These are phyloP conservation scores for Penicillium psychrosexuale DNA, from an alignment of 2,329 filamentous ascomycete species.

Conservation along the genomic window DNA sequence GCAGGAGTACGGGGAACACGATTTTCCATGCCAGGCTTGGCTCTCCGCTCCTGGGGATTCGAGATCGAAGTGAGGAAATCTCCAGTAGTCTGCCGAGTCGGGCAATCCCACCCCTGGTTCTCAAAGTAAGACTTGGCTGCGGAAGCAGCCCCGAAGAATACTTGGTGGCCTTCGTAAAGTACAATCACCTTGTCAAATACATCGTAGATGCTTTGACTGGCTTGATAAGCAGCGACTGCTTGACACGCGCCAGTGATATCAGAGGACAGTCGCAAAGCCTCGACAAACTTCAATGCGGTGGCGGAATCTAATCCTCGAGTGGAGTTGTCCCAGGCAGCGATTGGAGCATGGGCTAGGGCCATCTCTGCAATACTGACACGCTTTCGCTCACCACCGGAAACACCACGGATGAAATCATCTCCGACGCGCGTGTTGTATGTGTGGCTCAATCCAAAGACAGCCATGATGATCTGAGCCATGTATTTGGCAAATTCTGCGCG, in stretches of 20 bases:
- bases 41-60: conserved; percentile 56
- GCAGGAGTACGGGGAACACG: conserved; percentile 63
- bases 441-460: conserved; percentile 44
- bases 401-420: conserved; percentile 56
- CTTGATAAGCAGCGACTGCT: conserved; percentile 53
- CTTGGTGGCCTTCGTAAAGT: conserved; percentile 69
- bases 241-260: conserved; percentile 47
- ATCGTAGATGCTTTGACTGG: conserved; percentile 41
- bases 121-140: conserved; percentile 64
- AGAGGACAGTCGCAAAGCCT: conserved; percentile 46
- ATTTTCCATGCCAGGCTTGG: conserved; percentile 57
- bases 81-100: conserved; percentile 61
- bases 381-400: conserved; percentile 59
- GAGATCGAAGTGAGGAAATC: conserved; percentile 69
- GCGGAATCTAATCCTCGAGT: conserved; percentile 49
- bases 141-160: conserved; percentile 65
- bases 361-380: conserved; percentile 59
- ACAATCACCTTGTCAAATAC: conserved; percentile 68
- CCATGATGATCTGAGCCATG: conserved; percentile 44
- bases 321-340: conserved; percentile 45
- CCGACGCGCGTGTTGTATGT: conserved; percentile 49
- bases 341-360: conserved; percentile 43
- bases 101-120: conserved; percentile 64
- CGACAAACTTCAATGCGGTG: conserved; percentile 53
- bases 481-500: conserved; percentile 40